phyloP scores from a whole-genome alignment of 2,329 filamentous ascomycete genomes.

The Penicillium sp. region DNA sequence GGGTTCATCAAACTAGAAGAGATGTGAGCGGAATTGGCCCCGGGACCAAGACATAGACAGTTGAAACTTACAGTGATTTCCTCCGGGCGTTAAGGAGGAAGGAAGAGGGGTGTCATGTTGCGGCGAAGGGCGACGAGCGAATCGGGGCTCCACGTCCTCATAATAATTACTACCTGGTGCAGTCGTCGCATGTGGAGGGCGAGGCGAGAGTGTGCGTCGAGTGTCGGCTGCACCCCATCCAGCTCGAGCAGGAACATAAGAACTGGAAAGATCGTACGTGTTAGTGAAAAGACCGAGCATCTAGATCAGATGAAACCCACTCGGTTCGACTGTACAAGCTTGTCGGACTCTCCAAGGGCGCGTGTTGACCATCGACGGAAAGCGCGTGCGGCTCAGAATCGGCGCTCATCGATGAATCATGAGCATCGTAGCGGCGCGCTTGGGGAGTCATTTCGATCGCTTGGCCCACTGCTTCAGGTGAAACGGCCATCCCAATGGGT shows the following conservation, averaged over 20 bases:
- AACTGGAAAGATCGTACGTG: conserved; percentile 9
- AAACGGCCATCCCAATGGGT: conserved; percentile 35
- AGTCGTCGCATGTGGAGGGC: conserved; percentile 6
- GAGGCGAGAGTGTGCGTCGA: conserved; percentile 17
- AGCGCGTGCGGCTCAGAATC: conserved; percentile 25
- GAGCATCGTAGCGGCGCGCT: conserved; percentile 44
- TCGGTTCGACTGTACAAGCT: conserved; percentile 72
- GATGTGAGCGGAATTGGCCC: conserved; percentile 60
- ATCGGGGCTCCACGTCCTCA: conserved; percentile 89
- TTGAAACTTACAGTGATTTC: conserved; percentile 38
- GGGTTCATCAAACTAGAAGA: conserved; percentile 70
- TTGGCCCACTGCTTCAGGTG: conserved; percentile 53
- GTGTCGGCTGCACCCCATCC: conserved; percentile 33
- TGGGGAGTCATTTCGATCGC: conserved; percentile 77
- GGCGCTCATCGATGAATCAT: conserved; percentile 27
- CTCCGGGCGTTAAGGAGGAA: conserved; percentile 40
- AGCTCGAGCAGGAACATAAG: conserved; percentile 49
- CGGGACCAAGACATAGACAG: conserved; percentile 48
- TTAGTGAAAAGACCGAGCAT: conserved; percentile 17
- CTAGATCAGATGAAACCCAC: conserved; percentile 53
- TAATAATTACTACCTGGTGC: conserved; percentile 60
- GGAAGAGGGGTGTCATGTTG: conserved; percentile 30
- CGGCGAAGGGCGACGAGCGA: conserved; percentile 51
- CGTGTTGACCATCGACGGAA: conserved; percentile 25
- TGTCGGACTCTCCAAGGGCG: conserved; percentile 56